phyloP scores from a whole-genome alignment of 2,329 filamentous ascomycete genomes.

The Cephalotrichum gorgonifer region DNA sequence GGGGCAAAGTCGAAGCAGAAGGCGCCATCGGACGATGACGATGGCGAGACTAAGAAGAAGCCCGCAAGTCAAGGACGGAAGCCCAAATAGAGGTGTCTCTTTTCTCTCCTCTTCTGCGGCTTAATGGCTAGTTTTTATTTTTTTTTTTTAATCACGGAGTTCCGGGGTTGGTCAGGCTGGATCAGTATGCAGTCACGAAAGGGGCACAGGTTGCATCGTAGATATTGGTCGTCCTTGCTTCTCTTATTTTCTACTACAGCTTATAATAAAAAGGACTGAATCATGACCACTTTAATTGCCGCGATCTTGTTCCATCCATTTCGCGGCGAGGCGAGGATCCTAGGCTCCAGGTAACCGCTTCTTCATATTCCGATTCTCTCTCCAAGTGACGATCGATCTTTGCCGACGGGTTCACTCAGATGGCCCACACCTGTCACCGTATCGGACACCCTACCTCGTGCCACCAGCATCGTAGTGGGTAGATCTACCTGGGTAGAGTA shows the following conservation, averaged over 20 bases:
- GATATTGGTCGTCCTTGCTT: neutral
- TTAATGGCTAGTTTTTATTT: neutral
- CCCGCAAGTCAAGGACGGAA: neutral
- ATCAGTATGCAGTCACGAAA: neutral
- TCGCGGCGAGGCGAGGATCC: too few species aligned
- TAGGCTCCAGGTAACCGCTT: too few species aligned
- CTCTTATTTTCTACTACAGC: neutral
- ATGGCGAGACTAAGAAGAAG: slow-evolving; percentile 2
- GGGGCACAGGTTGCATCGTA: neutral
- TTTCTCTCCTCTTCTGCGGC: neutral
- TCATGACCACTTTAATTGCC: neutral
- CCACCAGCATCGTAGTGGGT: too few species aligned
- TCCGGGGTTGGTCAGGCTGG: neutral
- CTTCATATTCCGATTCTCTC: too few species aligned
- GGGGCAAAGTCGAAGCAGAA: slow-evolving; percentile 19
- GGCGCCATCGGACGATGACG: neutral
- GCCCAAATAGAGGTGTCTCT: neutral
- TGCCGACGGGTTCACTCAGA: too few species aligned
- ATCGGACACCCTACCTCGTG: too few species aligned
- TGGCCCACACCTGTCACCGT: too few species aligned
- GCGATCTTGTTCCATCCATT: neutral
- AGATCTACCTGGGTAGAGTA: too few species aligned
- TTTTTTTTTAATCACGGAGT: neutral
- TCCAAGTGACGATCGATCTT: too few species aligned
- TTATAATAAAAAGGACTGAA: neutral